These are phyloP conservation scores for Cymodocea nodosa DNA, from an alignment of 116 monocot genomes.

Conservation along the genomic window DNA sequence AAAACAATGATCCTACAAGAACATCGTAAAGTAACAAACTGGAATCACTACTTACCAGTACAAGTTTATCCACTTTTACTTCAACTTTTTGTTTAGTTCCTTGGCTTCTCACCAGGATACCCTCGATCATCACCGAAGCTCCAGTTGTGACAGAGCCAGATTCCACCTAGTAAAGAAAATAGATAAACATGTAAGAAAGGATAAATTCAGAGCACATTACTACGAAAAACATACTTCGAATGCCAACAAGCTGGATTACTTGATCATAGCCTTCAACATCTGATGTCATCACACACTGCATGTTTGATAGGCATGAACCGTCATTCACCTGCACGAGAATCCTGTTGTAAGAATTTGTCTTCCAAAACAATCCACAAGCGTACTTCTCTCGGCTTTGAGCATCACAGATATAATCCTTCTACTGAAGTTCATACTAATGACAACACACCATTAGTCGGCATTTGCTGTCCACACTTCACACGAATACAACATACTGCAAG, in stretches of 20 bases:
- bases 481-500: too few species aligned
- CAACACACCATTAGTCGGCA: too few species aligned
- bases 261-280: conserved; percentile 78
- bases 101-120: conserved; percentile 73
- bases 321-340: conserved; percentile 59
- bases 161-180: conserved; percentile 44
- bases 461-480: too few species aligned
- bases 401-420: too few species aligned
- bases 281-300: conserved; percentile 84
- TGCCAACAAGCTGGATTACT: conserved; percentile 18
- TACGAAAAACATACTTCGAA: neutral
- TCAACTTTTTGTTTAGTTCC: conserved; percentile 95
- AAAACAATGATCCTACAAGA: conserved; percentile 1
- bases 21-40: neutral
- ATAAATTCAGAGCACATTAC: neutral
- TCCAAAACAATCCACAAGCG: neutral
- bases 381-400: too few species aligned
- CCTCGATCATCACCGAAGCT: conserved; percentile 58
- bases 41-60: conserved; percentile 29
- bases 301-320: conserved; percentile 89
- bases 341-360: neutral
- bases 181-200: neutral
- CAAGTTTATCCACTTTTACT: conserved; percentile 59
- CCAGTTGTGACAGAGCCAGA: conserved; percentile 55
- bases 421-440: too few species aligned